Conservation (phyloP, 2,329 filamentous ascomycete species). For the Ophioceras dolichostomum region DNA sequence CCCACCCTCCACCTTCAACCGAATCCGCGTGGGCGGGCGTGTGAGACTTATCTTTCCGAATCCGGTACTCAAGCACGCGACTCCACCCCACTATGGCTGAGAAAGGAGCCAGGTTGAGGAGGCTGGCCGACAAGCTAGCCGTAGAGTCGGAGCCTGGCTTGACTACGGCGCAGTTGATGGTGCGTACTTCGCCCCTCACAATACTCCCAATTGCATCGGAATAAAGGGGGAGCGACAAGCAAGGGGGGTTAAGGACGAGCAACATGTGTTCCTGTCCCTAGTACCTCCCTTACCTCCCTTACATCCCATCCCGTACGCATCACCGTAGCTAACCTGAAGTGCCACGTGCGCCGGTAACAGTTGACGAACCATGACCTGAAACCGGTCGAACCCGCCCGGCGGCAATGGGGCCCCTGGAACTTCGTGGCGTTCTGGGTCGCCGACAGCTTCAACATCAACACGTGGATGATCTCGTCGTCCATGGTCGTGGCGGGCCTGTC, state of each 20-base stretch:
- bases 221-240: too few species aligned
- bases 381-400: constrained; percentile 63
- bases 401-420: constrained; percentile 79
- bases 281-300: too few species aligned
- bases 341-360: constrained; percentile 23
- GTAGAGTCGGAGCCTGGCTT: constrained; percentile 68
- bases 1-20: too few species aligned
- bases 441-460: constrained; percentile 81
- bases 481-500: constrained; percentile 69
- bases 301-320: too few species aligned
- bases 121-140: constrained; percentile 47
- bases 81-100: constrained; percentile 1
- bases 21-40: too few species aligned
- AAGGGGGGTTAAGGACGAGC: too few species aligned
- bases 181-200: too few species aligned
- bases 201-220: too few species aligned
- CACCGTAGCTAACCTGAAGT: too few species aligned
- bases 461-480: constrained; percentile 84
- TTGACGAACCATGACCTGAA: constrained; percentile 77
- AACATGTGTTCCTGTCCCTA: too few species aligned
- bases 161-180: constrained; percentile 68
- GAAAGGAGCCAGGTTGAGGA: constrained; percentile 21
- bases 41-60: too few species aligned
- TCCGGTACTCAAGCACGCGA: too few species aligned
- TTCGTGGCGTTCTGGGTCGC: constrained; percentile 83